These are phyloP conservation scores for Hyphopichia pseudoburtonii DNA, from an alignment of 1,139 yeast genomes.

Conservation along the genomic window DNA sequence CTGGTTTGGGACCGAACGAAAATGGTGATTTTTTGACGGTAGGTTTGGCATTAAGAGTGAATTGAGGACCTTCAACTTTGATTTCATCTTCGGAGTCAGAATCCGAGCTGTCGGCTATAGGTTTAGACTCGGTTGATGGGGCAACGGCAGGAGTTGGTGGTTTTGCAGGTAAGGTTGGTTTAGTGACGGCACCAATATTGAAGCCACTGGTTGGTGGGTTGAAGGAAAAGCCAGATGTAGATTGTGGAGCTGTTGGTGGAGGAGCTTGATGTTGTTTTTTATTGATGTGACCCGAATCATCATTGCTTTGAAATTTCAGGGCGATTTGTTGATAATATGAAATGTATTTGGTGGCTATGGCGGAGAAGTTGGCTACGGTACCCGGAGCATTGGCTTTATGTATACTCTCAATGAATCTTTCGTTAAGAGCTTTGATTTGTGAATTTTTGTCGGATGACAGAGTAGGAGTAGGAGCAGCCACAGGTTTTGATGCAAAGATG, in stretches of 20 bases:
- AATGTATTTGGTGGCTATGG: slow-evolving; percentile 59
- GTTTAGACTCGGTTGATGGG: slow-evolving; percentile 7
- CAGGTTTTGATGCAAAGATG: slow-evolving; percentile 4
- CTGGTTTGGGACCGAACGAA: slow-evolving; percentile 49
- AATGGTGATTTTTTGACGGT: slow-evolving; percentile 60
- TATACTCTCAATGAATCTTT: slow-evolving; percentile 56
- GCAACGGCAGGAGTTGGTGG: slow-evolving; percentile 7
- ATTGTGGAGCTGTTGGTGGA: not conserved
- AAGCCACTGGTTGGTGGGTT: not conserved
- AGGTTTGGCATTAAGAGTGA: slow-evolving; percentile 54
- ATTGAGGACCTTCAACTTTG: slow-evolving; percentile 65
- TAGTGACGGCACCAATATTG: slow-evolving; percentile 1
- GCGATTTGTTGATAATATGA: slow-evolving; percentile 50
- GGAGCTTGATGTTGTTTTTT: slow-evolving; percentile 3
- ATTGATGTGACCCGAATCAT: slow-evolving; percentile 7
- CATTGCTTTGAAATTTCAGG: not conserved
- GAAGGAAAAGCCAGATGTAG: not conserved
- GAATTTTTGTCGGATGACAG: slow-evolving; percentile 21
- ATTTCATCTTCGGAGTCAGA: slow-evolving; percentile 36
- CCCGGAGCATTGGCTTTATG: slow-evolving; percentile 41
- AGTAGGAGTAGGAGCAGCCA: slow-evolving; percentile 5
- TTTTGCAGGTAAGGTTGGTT: slow-evolving; percentile 2
- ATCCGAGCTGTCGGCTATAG: slow-evolving; percentile 21
- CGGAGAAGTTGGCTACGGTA: slow-evolving; percentile 58
- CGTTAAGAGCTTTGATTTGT: slow-evolving; percentile 68